Percentiles rank a stretch among this genome's conserved stretches.
Evolutionary conservation across 2,329 filamentous ascomycete species (phyloP).

Genomic region (Cladophialophora psammophila): DNA sequence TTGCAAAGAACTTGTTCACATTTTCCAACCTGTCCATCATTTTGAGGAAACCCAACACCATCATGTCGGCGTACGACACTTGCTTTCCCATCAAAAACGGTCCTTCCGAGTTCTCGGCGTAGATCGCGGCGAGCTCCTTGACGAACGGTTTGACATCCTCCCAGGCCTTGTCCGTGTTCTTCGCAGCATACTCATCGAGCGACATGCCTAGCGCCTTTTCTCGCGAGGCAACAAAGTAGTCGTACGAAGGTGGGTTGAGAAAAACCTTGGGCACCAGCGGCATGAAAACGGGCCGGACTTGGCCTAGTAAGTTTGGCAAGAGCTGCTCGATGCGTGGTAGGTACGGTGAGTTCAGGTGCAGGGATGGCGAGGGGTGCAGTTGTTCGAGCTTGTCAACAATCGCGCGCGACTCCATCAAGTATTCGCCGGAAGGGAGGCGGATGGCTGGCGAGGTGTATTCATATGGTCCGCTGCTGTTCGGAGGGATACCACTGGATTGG

Average conservation of each 20-base stretch:
- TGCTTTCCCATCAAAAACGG: constrained; percentile 68
- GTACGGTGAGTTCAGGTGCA: constrained; percentile 64
- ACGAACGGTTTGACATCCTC: constrained; percentile 50
- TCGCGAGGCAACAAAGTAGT: constrained; percentile 66
- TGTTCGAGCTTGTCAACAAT: constrained; percentile 69
- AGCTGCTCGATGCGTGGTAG: constrained; percentile 55
- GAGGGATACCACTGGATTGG: constrained; percentile 51
- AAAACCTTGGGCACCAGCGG: constrained; percentile 59
- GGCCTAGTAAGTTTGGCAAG: constrained; percentile 45
- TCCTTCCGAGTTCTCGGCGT: constrained; percentile 64
- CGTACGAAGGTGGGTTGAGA: constrained; percentile 59
- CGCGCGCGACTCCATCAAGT: constrained; percentile 68
- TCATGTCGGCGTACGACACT: constrained; percentile 65
- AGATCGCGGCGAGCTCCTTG: constrained; percentile 50
- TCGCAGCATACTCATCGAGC: constrained; percentile 56
- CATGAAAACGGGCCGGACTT: constrained; percentile 54
- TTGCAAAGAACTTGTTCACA: constrained; percentile 15
- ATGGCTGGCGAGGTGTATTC: constrained; percentile 66
- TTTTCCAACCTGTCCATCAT: constrained; percentile 47
- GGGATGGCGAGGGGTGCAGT: constrained; percentile 63
- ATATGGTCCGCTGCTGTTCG: constrained; percentile 50
- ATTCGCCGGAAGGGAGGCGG: constrained; percentile 62
- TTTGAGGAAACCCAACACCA: constrained; percentile 60
- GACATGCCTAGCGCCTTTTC: constrained; percentile 59
- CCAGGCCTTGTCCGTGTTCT: constrained; percentile 55